These are phyloP conservation scores for Stemphylium lycopersici DNA, from an alignment of 2,329 filamentous ascomycete species.

Conservation along the genomic window DNA sequence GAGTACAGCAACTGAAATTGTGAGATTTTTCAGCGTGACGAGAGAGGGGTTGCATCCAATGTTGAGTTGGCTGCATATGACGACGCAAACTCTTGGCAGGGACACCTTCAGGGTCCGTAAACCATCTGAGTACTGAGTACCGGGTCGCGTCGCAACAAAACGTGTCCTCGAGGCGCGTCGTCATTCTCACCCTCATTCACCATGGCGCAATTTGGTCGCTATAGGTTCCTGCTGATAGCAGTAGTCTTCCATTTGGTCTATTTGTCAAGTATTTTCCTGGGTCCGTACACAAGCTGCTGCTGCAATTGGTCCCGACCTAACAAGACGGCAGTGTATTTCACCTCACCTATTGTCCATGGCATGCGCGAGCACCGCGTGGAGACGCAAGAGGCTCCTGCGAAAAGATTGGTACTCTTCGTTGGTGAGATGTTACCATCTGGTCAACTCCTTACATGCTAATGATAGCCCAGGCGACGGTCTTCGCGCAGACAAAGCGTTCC, in stretches of 20 bases:
- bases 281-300: no score
- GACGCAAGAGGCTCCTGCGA: conserved; percentile 77
- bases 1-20: not conserved
- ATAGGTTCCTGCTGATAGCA: conserved; percentile 85
- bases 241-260: conserved; percentile 93
- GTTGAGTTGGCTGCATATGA: conserved; percentile 1
- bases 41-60: not conserved
- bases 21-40: not conserved
- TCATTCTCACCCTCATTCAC: conserved; percentile 24
- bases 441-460: not conserved
- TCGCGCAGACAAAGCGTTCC: conserved; percentile 96
- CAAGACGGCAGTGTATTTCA: not conserved
- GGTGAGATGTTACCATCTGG: conserved; percentile 57
- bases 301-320: not conserved
- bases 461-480: conserved; percentile 76
- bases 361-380: conserved; percentile 84
- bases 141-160: conserved; percentile 20
- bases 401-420: conserved; percentile 90
- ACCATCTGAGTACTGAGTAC: conserved; percentile 37
- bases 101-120: conserved; percentile 25
- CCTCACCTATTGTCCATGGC: conserved; percentile 89
- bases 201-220: conserved; percentile 67
- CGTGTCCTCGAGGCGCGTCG: conserved; percentile 36
- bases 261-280: conserved; percentile 77
- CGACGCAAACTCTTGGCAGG: conserved; percentile 22